Evolutionary conservation across 352 stramenopile species (phyloP).

Genomic region (Pelagophyceae sp.): DNA sequence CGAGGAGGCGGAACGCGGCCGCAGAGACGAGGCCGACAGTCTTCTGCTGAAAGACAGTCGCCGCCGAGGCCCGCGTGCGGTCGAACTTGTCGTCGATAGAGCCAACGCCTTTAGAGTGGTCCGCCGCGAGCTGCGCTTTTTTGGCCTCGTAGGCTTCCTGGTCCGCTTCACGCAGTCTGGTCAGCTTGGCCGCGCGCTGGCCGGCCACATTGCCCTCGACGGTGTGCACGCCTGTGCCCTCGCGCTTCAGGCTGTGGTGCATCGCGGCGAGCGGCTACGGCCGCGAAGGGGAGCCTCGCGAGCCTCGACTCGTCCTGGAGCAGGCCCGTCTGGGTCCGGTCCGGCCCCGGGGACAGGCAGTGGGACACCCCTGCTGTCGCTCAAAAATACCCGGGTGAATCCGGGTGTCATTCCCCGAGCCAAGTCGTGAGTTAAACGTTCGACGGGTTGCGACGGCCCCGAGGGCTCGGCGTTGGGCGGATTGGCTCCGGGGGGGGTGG

Average conservation of each 20-base stretch:
- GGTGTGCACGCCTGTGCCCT: slow-evolving; percentile 77
- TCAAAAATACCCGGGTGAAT: too few relatives aligned
- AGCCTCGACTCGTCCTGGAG: too few relatives aligned
- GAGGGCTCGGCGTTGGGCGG: too few relatives aligned
- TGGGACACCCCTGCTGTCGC: too few relatives aligned
- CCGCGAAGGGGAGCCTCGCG: too few relatives aligned
- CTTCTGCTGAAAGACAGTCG: slow-evolving; percentile 31
- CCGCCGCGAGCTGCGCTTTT: slow-evolving; percentile 73
- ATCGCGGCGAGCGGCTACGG: too few relatives aligned
- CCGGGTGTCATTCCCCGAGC: too few relatives aligned
- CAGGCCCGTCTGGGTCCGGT: too few relatives aligned
- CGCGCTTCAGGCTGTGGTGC: slow-evolving; percentile 38
- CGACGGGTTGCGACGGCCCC: too few relatives aligned
- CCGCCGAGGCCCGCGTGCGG: slow-evolving; percentile 58
- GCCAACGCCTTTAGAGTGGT: slow-evolving; percentile 55
- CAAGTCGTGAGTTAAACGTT: too few relatives aligned
- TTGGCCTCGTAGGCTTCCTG: slow-evolving; percentile 83
- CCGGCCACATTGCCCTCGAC: slow-evolving; percentile 91
- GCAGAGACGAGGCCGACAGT: slow-evolving; percentile 80
- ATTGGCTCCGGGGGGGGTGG: too few relatives aligned
- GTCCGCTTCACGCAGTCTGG: slow-evolving; percentile 79
- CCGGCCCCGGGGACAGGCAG: too few relatives aligned
- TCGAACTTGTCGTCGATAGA: slow-evolving; percentile 83
- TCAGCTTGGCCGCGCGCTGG: slow-evolving; percentile 69
- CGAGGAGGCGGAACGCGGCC: slow-evolving; percentile 77